Evolutionary conservation across 2,329 filamentous ascomycete genomes (phyloP).

Genomic region (Endoconidiophora polonica): DNA sequence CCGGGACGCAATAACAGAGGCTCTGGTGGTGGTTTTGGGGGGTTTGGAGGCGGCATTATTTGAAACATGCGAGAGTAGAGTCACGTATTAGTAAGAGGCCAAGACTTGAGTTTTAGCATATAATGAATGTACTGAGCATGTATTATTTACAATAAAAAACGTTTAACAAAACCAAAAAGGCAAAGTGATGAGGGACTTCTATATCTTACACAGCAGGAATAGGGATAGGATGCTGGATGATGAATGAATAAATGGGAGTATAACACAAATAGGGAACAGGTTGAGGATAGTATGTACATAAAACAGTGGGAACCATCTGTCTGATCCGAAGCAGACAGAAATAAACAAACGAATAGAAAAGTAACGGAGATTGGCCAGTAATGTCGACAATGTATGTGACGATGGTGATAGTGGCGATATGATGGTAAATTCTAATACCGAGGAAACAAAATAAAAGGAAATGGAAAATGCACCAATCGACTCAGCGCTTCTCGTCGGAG

Average conservation of each 20-base stretch:
- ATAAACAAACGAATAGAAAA: not conserved
- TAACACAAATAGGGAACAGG: not conserved
- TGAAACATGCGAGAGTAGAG: not conserved
- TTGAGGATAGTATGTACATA: not conserved
- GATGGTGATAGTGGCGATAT: no score
- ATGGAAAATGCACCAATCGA: not conserved
- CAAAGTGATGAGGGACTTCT: no score
- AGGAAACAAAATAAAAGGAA: not conserved
- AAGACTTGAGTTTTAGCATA: no score
- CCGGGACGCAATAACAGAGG: slow-evolving; percentile 16
- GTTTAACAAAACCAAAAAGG: no score
- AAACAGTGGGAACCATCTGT: not conserved
- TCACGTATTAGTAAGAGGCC: no score
- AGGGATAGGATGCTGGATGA: no score
- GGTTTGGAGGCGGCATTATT: slow-evolving; percentile 18
- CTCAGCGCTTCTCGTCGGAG: slow-evolving; percentile 8
- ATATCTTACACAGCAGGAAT: no score
- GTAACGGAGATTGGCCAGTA: no score
- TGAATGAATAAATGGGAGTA: not conserved
- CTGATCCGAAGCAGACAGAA: not conserved
- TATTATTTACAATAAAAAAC: no score
- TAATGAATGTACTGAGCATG: no score
- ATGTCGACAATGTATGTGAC: no score
- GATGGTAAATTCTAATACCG: no score
- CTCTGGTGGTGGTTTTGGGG: slow-evolving; percentile 18